Conservation (phyloP, 2,329 filamentous ascomycete species). For the Arachnomyces sp. region DNA sequence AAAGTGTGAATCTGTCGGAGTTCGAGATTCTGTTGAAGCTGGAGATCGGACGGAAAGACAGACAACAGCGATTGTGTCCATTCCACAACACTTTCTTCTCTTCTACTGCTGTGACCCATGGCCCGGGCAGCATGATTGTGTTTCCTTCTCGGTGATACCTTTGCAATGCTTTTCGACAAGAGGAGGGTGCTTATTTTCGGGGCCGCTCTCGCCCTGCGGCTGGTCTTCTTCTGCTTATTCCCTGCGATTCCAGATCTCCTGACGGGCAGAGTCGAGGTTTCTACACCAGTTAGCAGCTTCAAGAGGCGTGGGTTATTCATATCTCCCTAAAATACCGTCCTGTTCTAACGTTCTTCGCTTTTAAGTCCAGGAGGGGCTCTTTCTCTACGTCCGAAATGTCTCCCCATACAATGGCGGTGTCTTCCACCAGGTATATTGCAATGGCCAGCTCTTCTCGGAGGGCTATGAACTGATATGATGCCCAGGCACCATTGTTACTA, state of each 20-base stretch:
- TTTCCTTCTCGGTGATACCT: background rate
- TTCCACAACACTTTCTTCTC: too few species aligned
- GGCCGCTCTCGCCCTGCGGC: slow-evolving; percentile 66
- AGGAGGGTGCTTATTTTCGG: slow-evolving; percentile 62
- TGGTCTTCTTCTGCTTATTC: slow-evolving; percentile 72
- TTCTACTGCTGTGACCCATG: background rate
- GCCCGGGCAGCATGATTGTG: background rate
- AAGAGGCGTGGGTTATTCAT: slow-evolving; percentile 65
- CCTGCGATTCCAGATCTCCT: slow-evolving; percentile 76
- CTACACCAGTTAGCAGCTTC: slow-evolving; percentile 94
- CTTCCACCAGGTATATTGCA: slow-evolving; percentile 51
- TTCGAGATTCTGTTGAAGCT: slow-evolving; percentile 5
- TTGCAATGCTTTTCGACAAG: slow-evolving; percentile 45
- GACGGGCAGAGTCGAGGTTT: slow-evolving; percentile 88
- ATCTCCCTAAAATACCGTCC: background rate
- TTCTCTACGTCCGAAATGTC: slow-evolving; percentile 91
- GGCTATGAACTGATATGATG: slow-evolving; percentile 27
- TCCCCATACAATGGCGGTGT: slow-evolving; percentile 94
- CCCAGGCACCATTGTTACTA: slow-evolving; percentile 80
- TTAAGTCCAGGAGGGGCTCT: slow-evolving; percentile 88
- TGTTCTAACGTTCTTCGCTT: background rate
- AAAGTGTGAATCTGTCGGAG: slow-evolving; percentile 15
- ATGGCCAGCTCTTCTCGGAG: slow-evolving; percentile 3
- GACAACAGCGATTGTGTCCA: slow-evolving; percentile 14
- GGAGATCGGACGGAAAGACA: slow-evolving; percentile 17